Conservation (phyloP, 306 rosid species). For the Prosopis cineraria region DNA sequence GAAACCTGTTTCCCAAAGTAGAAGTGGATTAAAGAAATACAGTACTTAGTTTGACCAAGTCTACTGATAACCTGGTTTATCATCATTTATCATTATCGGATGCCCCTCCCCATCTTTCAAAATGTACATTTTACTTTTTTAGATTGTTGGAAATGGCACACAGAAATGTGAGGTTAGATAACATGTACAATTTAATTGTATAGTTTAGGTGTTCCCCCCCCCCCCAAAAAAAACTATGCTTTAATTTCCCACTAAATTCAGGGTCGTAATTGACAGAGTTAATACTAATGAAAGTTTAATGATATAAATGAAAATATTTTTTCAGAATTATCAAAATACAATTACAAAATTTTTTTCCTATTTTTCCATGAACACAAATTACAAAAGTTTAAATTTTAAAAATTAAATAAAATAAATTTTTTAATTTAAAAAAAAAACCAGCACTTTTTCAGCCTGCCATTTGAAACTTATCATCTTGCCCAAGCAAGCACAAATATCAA, state of each 20-base stretch:
- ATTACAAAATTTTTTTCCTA: too few species aligned
- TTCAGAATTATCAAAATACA: not conserved
- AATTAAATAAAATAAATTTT: not conserved
- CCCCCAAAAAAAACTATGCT: not conserved
- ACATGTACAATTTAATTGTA: not conserved
- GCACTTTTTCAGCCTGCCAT: not conserved
- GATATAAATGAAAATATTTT: not conserved
- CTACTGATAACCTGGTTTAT: not conserved
- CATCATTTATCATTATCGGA: not conserved
- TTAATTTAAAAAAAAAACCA: not conserved
- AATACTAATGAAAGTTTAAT: not conserved
- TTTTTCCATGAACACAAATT: too few species aligned
- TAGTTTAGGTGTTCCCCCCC: not conserved
- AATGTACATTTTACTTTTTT: not conserved
- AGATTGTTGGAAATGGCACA: not conserved
- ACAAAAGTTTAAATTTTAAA: too few species aligned
- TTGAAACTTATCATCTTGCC: not conserved
- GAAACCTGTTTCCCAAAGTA: not conserved
- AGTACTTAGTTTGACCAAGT: not conserved
- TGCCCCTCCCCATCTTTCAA: not conserved
- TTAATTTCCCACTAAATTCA: not conserved
- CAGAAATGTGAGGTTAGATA: not conserved
- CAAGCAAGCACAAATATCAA: not conserved
- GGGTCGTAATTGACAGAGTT: not conserved
- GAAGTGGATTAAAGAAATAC: not conserved